phyloP scores from a whole-genome alignment of 139 green algal genomes.

The Microglena sp. region DNA sequence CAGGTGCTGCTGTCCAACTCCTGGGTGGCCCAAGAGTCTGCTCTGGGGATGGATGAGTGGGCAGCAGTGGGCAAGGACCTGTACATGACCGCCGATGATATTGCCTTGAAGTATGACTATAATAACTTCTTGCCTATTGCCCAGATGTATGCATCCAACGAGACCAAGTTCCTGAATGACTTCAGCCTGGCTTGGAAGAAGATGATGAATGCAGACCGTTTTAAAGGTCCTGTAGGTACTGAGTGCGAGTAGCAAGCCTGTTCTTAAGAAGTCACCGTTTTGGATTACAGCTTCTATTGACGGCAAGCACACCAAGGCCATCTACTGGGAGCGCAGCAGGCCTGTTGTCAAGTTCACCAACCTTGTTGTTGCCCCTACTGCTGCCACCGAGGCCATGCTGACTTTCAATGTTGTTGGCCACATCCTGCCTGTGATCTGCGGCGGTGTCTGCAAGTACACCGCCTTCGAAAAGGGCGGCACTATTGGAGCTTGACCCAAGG shows the following conservation, averaged over 20 bases:
- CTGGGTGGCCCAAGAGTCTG: conserved; percentile 5
- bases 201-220: conserved; percentile 40
- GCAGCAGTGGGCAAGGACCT: conserved; percentile 5
- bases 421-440: too few species aligned
- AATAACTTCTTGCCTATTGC: conserved; percentile 4
- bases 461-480: too few species aligned
- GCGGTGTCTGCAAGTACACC: too few species aligned
- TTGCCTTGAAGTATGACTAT: conserved; percentile 16
- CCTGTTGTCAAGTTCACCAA: too few species aligned
- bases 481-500: too few species aligned
- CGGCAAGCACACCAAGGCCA: too few species aligned
- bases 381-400: too few species aligned
- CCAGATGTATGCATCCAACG: conserved; percentile 19
- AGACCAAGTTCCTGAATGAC: conserved; percentile 13
- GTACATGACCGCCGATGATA: conserved; percentile 12
- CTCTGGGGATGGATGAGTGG: conserved; percentile 8
- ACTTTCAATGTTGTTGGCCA: too few species aligned
- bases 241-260: conserved; percentile 16
- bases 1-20: conserved; percentile 10
- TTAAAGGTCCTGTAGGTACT: conserved; percentile 20
- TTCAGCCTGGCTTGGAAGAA: conserved; percentile 23
- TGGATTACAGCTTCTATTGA: too few species aligned
- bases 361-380: too few species aligned
- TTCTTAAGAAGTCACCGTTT: too few species aligned
- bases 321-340: too few species aligned